Evolutionary conservation across 2,329 filamentous ascomycete genomes (phyloP), one percentile per base, ranked within the genome.

Genomic region (Akanthomyces uredinophilus): DNA sequence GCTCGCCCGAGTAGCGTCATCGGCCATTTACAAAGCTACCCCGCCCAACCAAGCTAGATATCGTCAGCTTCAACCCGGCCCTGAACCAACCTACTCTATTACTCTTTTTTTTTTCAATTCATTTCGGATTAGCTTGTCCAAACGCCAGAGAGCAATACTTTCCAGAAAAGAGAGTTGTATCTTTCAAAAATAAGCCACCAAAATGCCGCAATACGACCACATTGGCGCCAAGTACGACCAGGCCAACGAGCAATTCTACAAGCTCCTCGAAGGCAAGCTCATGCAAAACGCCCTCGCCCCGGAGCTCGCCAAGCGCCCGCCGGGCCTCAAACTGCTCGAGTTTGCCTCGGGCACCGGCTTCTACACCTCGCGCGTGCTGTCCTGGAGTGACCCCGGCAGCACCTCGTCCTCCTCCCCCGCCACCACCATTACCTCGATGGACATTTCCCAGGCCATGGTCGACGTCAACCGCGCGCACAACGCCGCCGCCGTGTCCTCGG

Each of bases 131-230:
- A 37, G 32, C 32, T 37, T 10, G 8, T 13, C 32, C n/a, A n/a
- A n/a, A n/a, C n/a, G n/a, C n/a, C n/a, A n/a, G n/a, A n/a, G n/a
- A n/a, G n/a, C n/a, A n/a, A n/a, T n/a, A n/a, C n/a, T n/a, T n/a
- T n/a, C n/a, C n/a, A n/a, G n/a, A n/a, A n/a, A n/a, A n/a, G n/a
- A n/a, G n/a, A n/a, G n/a, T n/a, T n/a, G n/a, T n/a, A n/a, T n/a
- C n/a, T n/a, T n/a, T n/a, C n/a, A n/a, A n/a, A n/a, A n/a, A 16
- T 14, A 37, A 13, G 13, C 16, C 24, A 11, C 35, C 4, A 18
- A 32, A 37, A 60, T 60, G 58, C 46, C 58, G 50, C 58, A 60
- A 14, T 60, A 60, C 58, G 58, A 60, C 41, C 20, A 46, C 24
- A 60, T 54, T 20, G 58, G 39, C 20, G 41, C 35, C 20, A 27